Base-by-base conservation (phyloP, 345 rosid species). In the Aquilaria yunnanensis region DNA sequence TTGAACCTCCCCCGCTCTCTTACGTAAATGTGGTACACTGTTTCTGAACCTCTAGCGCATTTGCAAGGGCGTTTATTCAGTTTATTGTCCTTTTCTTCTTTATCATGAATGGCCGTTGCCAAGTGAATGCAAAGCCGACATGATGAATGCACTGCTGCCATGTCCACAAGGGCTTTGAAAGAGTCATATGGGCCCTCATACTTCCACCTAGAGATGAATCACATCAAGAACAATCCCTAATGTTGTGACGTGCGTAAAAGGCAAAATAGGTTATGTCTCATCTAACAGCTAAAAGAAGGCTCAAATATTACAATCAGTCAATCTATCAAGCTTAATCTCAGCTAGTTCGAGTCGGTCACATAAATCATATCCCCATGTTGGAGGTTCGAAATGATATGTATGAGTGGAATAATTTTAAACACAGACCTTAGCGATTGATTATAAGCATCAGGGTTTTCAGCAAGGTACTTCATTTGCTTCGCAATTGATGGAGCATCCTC, bases 91-190 rank as follows among this genome's bases (percentile, higher is more conserved):
- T 53, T 70, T 63, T 90, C 97, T 81, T 90, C 97, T 74, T 80
- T 72, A 65, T 84, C 87, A 14, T 62, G 80, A 64, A 82, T 75
- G 51, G 61, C 65, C 16, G 96, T 88, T 33, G 96, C 97, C 45
- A 90, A 62, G 71, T 88, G 85, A 66, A 88, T 82, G 71, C 96
- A 90, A 63, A 88, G 96, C n/a, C 96, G 93, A 59, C 97, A 90
- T 12, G 97, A 85, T 57, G 96, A 90, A 61, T 90, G 97, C 23
- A 88, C 96, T 10, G 89, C 93, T 48, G 96, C 93, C 97, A 88
- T 88, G 76, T 90, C 97, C 62, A 90, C 83, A 29, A 90, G 89
- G 60, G 97, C 96, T 77, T 88, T 90, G 78, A 88, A 90, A 64
- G 96, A 81, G 76, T 90, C 91, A 12, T 86, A 81, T 43, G 96